phyloP scores from a whole-genome alignment of 73 alveolate genomes.

The Paramecium biaurelia region DNA sequence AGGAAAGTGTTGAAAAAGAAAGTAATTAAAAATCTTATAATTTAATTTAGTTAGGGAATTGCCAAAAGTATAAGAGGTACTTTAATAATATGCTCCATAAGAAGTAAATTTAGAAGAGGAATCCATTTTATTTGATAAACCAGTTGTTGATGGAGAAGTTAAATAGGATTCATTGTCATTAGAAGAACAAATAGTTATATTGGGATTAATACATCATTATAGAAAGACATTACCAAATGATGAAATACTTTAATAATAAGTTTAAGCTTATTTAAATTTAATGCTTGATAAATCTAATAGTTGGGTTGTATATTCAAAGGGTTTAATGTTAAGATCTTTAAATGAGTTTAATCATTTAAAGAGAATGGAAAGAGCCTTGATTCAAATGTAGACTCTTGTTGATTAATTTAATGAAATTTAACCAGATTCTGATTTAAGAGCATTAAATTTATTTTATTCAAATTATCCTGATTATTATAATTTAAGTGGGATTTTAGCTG shows the following conservation, averaged over 20 bases:
- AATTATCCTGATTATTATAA: constrained; percentile 86
- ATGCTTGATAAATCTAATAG: constrained; percentile 83
- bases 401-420: constrained; percentile 89
- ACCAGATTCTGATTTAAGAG: constrained; percentile 80
- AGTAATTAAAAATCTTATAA: neutral
- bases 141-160: constrained; percentile 80
- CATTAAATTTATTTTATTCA: constrained; percentile 71
- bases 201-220: constrained; percentile 82
- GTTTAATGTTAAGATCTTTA: constrained; percentile 85
- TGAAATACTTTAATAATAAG: constrained; percentile 65
- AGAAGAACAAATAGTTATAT: constrained; percentile 86
- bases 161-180: constrained; percentile 75
- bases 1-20: constrained; percentile 60
- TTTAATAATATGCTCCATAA: constrained; percentile 53
- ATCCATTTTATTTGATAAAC: constrained; percentile 85
- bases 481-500: constrained; percentile 86
- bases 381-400: constrained; percentile 87
- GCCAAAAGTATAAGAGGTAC: constrained; percentile 41
- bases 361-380: constrained; percentile 89
- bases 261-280: constrained; percentile 73
- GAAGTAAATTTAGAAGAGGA: constrained; percentile 82
- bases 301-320: constrained; percentile 90
- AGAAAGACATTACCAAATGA: constrained; percentile 87
- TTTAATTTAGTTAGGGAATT: constrained; percentile 67
- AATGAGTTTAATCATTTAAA: constrained; percentile 87